Conservation (phyloP, 768 basidiomycete genomes). For the Amylocystis lapponica region DNA sequence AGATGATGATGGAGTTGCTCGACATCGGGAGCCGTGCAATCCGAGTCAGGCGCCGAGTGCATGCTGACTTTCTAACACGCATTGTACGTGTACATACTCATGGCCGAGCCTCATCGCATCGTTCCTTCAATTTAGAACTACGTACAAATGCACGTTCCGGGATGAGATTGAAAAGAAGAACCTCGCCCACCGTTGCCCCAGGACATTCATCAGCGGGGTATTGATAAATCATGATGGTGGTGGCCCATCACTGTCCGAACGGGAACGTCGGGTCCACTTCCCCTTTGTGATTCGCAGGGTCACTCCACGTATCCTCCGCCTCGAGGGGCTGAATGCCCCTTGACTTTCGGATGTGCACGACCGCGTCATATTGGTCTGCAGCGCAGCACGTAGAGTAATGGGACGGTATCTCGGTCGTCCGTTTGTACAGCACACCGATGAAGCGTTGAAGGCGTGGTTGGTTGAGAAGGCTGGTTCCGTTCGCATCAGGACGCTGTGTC, state of each 20-base stretch:
- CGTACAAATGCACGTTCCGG: too few relatives aligned
- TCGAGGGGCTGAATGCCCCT: constrained; percentile 19
- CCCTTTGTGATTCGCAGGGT: constrained; percentile 3
- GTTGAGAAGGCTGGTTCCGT: constrained; percentile 21
- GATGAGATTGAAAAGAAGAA: too few relatives aligned
- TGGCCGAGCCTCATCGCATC: too few relatives aligned
- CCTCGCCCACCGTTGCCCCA: not conserved
- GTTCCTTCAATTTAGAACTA: too few relatives aligned
- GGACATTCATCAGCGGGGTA: not conserved
- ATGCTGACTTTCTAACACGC: too few relatives aligned
- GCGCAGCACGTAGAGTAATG: constrained; percentile 23
- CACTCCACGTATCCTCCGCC: constrained; percentile 15
- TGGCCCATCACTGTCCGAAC: constrained; percentile 12
- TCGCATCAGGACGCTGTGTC: too few relatives aligned
- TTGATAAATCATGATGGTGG: constrained; percentile 4
- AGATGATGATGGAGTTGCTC: too few relatives aligned
- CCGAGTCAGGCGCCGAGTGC: too few relatives aligned
- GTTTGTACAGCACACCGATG: constrained; percentile 26
- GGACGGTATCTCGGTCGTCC: constrained; percentile 20
- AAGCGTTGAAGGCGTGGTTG: constrained; percentile 20
- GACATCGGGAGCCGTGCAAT: too few relatives aligned
- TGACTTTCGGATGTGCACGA: constrained; percentile 16
- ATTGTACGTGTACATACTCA: too few relatives aligned
- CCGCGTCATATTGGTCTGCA: constrained; percentile 23
- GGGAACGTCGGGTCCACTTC: constrained; percentile 18